phyloP scores from a whole-genome alignment of 2,329 filamentous ascomycete species.

The Neurospora sp. region DNA sequence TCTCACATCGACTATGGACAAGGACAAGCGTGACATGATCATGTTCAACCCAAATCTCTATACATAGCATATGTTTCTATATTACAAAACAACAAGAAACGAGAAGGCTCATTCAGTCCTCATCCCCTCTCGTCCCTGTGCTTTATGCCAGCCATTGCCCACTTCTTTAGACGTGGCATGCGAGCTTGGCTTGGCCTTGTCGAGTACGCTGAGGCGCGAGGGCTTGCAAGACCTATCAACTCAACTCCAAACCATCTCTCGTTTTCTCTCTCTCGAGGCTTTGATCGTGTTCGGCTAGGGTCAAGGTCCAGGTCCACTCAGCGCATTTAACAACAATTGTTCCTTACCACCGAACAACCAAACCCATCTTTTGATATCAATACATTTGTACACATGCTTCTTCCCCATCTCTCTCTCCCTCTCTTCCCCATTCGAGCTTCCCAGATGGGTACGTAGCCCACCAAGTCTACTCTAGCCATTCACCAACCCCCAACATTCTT shows the following conservation, averaged over 20 bases:
- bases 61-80: not conserved
- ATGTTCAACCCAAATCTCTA: not conserved
- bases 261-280: not conserved
- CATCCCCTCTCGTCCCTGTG: not conserved
- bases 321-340: not conserved
- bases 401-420: not conserved
- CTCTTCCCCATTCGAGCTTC: no score
- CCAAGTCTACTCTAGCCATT: no score
- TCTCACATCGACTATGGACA: not conserved
- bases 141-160: not conserved
- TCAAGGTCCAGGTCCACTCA: not conserved
- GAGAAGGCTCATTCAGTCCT: not conserved
- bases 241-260: not conserved
- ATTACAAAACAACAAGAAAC: not conserved
- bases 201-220: not conserved
- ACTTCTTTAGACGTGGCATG: not conserved
- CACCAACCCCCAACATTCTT: no score
- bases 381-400: constrained; percentile 1
- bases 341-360: not conserved
- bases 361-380: not conserved
- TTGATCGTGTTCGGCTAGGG: not conserved
- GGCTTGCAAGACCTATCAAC: not conserved
- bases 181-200: not conserved
- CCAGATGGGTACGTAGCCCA: no score
- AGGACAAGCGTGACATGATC: not conserved